Conservation (phyloP, 148 eudicot species). For the Diospyros kaki region DNA sequence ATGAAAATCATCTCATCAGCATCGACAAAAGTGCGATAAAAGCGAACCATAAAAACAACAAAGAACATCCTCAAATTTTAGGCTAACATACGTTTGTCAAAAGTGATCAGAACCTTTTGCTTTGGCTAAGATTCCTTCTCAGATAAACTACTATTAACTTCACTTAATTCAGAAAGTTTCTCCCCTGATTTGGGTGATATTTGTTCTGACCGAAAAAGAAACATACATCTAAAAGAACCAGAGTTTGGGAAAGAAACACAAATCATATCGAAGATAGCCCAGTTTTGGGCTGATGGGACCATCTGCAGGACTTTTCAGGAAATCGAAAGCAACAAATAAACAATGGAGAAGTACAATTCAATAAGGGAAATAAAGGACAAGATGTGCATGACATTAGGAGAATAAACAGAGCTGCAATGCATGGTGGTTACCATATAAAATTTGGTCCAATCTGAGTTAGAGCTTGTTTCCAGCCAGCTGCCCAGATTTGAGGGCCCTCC, state of each 20-base stretch:
- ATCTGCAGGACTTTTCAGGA: neutral
- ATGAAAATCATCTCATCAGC: neutral
- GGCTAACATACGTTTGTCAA: neutral
- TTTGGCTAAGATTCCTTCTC: neutral
- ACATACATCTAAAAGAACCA: neutral
- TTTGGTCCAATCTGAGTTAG: constrained; percentile 62
- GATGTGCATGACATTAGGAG: neutral
- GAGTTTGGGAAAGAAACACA: neutral
- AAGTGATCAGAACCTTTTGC: neutral
- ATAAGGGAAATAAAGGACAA: neutral
- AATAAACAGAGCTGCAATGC: neutral
- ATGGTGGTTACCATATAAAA: constrained; percentile 48
- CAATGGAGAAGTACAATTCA: neutral
- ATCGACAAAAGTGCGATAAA: neutral
- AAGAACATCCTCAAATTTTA: neutral
- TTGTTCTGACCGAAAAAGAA: too few species aligned
- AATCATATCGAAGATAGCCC: too few species aligned
- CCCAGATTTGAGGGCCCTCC: constrained; percentile 73
- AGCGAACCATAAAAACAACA: neutral
- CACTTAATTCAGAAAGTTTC: neutral
- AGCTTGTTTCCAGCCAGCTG: constrained; percentile 62
- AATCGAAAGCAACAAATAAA: neutral
- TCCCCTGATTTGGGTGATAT: neutral
- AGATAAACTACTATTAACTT: neutral
- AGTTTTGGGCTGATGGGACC: too few species aligned